Conservation (phyloP, 2,329 filamentous ascomycete species). For the Aspergillus neoniger region DNA sequence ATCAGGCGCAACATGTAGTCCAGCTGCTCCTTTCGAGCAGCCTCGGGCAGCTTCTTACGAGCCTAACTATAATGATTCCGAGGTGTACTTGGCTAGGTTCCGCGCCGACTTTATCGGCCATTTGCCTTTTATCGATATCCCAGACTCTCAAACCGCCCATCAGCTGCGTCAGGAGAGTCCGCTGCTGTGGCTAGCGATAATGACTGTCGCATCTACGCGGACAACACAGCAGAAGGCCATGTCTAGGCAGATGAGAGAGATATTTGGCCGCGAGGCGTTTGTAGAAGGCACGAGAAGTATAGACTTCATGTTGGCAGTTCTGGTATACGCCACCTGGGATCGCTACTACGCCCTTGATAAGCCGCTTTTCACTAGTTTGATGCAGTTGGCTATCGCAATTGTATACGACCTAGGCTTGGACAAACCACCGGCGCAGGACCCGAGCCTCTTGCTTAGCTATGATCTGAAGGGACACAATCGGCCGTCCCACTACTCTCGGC, state of each 20-base stretch:
- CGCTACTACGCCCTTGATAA: background rate
- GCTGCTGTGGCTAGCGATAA: slow-evolving; percentile 6
- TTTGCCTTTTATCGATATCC: background rate
- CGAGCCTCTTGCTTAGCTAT: background rate
- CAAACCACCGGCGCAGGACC: background rate
- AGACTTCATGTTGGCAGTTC: slow-evolving; percentile 2
- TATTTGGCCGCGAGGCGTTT: slow-evolving; percentile 1
- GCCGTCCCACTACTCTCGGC: background rate
- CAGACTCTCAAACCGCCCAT: background rate
- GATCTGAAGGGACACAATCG: background rate
- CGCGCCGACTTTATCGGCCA: background rate
- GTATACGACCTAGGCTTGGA: slow-evolving; percentile 7
- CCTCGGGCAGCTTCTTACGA: background rate
- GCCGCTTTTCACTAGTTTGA: background rate
- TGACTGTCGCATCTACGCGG: slow-evolving; percentile 3
- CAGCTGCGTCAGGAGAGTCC: background rate
- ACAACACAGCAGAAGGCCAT: slow-evolving; percentile 2
- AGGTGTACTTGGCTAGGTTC: background rate
- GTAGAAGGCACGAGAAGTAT: background rate
- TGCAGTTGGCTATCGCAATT: slow-evolving; percentile 6
- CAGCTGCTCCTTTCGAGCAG: background rate
- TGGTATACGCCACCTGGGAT: slow-evolving; percentile 9
- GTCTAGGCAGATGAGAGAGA: background rate
- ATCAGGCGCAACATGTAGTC: background rate
- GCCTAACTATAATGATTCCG: background rate